Evolutionary conservation across 2,329 filamentous ascomycete species (phyloP), one percentile per base, ranked within the genome.

Genomic region (Talaromyces albobiverticillius): DNA sequence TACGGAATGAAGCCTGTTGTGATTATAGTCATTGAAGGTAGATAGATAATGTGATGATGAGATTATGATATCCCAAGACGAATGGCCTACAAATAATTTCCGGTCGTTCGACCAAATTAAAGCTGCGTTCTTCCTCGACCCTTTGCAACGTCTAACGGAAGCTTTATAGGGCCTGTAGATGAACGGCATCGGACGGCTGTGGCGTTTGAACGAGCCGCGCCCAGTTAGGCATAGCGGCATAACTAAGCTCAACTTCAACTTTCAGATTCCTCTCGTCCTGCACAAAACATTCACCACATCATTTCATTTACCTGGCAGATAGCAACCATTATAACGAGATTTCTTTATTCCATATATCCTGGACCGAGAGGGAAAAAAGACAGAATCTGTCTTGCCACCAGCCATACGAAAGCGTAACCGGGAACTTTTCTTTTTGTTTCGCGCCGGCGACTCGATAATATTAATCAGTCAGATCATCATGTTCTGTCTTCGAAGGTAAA

Each of bases 401-500:
- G 20, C 6, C 36, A 20, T 22, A 22, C 16, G 18, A 10, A 20
- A 40, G 23, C 42, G 23, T 3, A n/a, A 29, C 23, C 11, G 42
- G 42, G 22, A 23, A 6, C 9, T 23, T 13, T 43, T n/a, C 11
- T 13, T 25, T 43, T 45, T n/a, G n/a, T 29, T 43, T 43, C 36
- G 16, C n/a, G n/a, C 16, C 11, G 18, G 36, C 18, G n/a, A 40
- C 8, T 5, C 16, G n/a, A 20, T 14, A 34, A 34, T 38, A 38
- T 10, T 40, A 31, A 42, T 16, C 46, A 31, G 23, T 4, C 25
- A 41, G 13, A 18, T n/a, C 62, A 67, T 47, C 59, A 87, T 87
- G 84, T 87, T 87, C 69, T 87, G 84, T 70, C 75, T 88, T 57
- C 79, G 84, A 62, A 86, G 82, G 83, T 85, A 73, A 34, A 23